These are phyloP conservation scores for Mycena alexandri DNA, from an alignment of 768 basidiomycete species.

Conservation along the genomic window DNA sequence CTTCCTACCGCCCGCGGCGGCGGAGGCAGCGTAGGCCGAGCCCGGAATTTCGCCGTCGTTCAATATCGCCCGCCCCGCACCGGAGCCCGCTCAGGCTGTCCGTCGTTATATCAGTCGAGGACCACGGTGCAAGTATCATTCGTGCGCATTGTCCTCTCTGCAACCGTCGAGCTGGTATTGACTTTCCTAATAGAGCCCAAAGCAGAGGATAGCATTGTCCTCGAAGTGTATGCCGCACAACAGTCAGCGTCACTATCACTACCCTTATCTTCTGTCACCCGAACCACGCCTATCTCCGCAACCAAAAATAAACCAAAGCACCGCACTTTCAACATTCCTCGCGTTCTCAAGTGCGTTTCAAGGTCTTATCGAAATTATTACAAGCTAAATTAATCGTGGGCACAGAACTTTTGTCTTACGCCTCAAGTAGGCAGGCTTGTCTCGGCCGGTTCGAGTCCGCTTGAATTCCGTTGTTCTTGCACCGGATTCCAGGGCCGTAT, in stretches of 20 bases:
- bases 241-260: no score
- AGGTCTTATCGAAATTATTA: neutral
- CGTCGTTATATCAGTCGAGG: conserved; percentile 12
- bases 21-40: conserved; percentile 5
- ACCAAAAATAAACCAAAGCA: conserved; percentile 6
- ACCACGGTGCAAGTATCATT: conserved; percentile 19
- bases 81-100: conserved; percentile 29
- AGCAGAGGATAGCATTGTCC: conserved; percentile 19
- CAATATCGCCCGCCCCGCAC: neutral
- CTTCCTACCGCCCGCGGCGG: neutral
- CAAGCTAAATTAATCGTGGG: no score
- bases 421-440: conserved; percentile 33
- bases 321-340: conserved; percentile 21
- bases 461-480: no score
- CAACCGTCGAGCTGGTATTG: neutral
- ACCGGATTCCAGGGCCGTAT: no score
- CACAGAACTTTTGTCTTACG: conserved; percentile 25
- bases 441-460: no score
- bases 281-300: neutral
- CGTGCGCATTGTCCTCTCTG: conserved; percentile 24
- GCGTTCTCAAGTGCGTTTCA: conserved; percentile 26
- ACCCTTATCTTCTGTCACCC: neutral
- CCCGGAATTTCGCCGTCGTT: conserved; percentile 2
- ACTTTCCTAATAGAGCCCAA: neutral
- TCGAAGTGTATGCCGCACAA: no score